These are phyloP conservation scores for Ambispora gerdemannii DNA, from an alignment of 192 early-diverging fungal genomes.

Conservation along the genomic window DNA sequence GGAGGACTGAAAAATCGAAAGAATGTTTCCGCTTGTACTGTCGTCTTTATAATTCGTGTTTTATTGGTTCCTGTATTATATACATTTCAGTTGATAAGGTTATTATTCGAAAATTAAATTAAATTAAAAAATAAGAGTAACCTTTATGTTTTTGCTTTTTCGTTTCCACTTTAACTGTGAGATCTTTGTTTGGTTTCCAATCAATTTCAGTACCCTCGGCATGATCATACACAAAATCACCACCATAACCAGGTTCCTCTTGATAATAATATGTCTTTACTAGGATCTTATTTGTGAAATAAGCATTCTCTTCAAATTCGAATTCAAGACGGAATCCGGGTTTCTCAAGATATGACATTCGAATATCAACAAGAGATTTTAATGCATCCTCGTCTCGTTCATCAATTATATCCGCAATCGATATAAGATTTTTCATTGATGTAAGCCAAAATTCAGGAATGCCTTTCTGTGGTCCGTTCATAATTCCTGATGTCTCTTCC, in stretches of 20 bases:
- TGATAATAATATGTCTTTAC: slow-evolving; percentile 93
- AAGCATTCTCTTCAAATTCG: slow-evolving; percentile 83
- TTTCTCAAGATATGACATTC: slow-evolving; percentile 77
- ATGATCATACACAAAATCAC: slow-evolving; percentile 87
- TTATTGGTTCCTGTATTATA: slow-evolving; percentile 78
- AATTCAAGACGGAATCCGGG: slow-evolving; percentile 96
- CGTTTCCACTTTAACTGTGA: slow-evolving; percentile 90
- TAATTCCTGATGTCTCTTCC: slow-evolving; percentile 42
- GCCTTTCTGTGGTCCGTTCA: slow-evolving; percentile 49
- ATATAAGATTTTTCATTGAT: slow-evolving; percentile 79
- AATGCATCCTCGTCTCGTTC: slow-evolving; percentile 87
- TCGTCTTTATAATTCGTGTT: slow-evolving; percentile 95
- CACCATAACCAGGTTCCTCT: slow-evolving; percentile 73
- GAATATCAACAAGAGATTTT: slow-evolving; percentile 88
- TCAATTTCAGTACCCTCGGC: slow-evolving; percentile 87
- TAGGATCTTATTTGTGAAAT: slow-evolving; percentile 83
- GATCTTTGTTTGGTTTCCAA: slow-evolving; percentile 98
- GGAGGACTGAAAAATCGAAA: slow-evolving; percentile 95
- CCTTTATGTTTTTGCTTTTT: slow-evolving; percentile 99
- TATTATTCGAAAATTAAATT: not conserved
- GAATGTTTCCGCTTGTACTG: slow-evolving; percentile 94
- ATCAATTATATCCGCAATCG: slow-evolving; percentile 81
- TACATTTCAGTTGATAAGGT: not conserved
- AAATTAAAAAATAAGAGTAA: slow-evolving; percentile 25
- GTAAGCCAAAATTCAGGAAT: slow-evolving; percentile 98